Conservation (phyloP, 805 yeast species). For the Phaffomyces antillensis region DNA sequence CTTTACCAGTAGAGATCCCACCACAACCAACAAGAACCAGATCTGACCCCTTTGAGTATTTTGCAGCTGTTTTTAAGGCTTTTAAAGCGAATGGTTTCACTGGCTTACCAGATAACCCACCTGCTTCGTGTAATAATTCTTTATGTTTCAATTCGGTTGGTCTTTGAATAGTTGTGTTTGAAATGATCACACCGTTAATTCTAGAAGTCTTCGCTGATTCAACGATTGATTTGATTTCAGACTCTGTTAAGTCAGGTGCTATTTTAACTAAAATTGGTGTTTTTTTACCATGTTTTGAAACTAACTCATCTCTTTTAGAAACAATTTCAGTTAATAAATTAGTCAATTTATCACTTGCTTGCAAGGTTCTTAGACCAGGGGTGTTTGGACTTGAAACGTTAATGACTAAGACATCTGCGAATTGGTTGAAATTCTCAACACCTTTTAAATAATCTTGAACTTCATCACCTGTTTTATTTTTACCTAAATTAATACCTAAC, state of each 20-base stretch:
- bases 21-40: slow-evolving; percentile 89
- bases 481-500: slow-evolving; percentile 82
- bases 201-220: slow-evolving; percentile 66
- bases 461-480: slow-evolving; percentile 89
- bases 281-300: slow-evolving; percentile 32
- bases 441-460: slow-evolving; percentile 81
- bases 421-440: slow-evolving; percentile 70
- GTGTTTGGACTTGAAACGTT: slow-evolving; percentile 96
- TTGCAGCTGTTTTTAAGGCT: slow-evolving; percentile 65
- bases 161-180: slow-evolving; percentile 87
- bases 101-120: slow-evolving; percentile 93
- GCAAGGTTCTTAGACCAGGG: slow-evolving; percentile 87
- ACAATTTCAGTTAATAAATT: slow-evolving; percentile 62
- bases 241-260: slow-evolving; percentile 85
- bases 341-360: slow-evolving; percentile 67
- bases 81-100: slow-evolving; percentile 70
- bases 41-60: slow-evolving; percentile 65
- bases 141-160: slow-evolving; percentile 54
- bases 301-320: slow-evolving; percentile 52
- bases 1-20: slow-evolving; percentile 82
- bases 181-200: slow-evolving; percentile 86
- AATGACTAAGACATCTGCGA: slow-evolving; percentile 83
- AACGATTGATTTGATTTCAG: slow-evolving; percentile 78
- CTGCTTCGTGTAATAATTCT: slow-evolving; percentile 50
- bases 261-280: slow-evolving; percentile 88